Evolutionary conservation across 768 basidiomycete species (phyloP), one percentile per base, ranked within the genome.

Genomic region (Leccinum imitatum): DNA sequence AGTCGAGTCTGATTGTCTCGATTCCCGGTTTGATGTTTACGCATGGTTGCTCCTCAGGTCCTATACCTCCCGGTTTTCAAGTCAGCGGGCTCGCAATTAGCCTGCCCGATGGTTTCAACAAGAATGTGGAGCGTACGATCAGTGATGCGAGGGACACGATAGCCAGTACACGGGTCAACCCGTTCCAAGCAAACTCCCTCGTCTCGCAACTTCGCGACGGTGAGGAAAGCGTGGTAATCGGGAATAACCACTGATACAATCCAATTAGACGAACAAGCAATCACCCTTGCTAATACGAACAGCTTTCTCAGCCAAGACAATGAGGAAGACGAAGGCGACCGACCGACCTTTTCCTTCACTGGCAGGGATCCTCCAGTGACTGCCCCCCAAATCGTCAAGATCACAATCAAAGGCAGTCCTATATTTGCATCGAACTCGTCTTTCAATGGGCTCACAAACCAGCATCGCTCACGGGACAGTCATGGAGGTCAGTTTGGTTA

Each of bases 31-130:
- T 5, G 8, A n/a, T 35, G 41, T 8, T 6, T 8, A 4, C 41
- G 19, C 54, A 25, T 58, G 1, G 52, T 69, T 13, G 44, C 65
- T 19, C 31, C n/a, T 19, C 46, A 62, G 61, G 13, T 3, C 2
- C 10, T n/a, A 5, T 33, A n/a, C 30, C 61, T 2, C 50, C 17
- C 2, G 47, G 11, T 2, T 13, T 23, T 31, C 1, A 1, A 14
- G 6, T 47, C 13, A 1, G 2, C n/a, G 54, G 50, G 2, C 0
- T 48, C 3, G n/a, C 25, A n/a, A 9, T 62, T 25, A 14, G 4
- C 1, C 46, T 62, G 11, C 51, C 54, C 14, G 1, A 62, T 3
- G 61, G 61, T 9, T 30, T 10, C 23, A 23, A 35, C 17, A 54
- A 52, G 1, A 0, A 50, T 7, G 56, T 39, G 11, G 14, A 19